These are phyloP conservation scores for Colletotrichum brevisporum DNA, from an alignment of 2,329 filamentous ascomycete species.

Conservation along the genomic window DNA sequence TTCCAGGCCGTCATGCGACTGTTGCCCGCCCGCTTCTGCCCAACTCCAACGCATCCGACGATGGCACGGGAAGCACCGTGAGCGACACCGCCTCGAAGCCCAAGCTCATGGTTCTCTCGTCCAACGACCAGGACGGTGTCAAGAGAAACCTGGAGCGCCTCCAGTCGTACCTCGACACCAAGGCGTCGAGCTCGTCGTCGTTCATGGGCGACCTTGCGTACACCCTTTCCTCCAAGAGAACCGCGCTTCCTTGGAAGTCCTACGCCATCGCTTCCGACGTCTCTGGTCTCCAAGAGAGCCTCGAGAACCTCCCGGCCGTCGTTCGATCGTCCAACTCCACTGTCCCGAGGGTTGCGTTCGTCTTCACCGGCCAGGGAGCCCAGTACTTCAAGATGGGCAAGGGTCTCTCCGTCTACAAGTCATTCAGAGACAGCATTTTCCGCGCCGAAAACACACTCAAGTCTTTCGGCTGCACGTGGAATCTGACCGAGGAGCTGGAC, in stretches of 20 bases:
- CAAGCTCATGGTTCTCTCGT: slow-evolving; percentile 59
- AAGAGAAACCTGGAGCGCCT: slow-evolving; percentile 55
- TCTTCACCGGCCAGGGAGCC: slow-evolving; percentile 60
- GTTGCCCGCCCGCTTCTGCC: slow-evolving; percentile 15
- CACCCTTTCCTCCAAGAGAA: slow-evolving; percentile 61
- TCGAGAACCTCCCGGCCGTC: slow-evolving; percentile 45
- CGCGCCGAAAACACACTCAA: slow-evolving; percentile 42
- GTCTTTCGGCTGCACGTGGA: slow-evolving; percentile 36
- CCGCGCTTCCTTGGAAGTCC: slow-evolving; percentile 59
- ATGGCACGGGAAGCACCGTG: slow-evolving; percentile 16
- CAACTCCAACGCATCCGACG: slow-evolving; percentile 13
- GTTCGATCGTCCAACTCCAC: slow-evolving; percentile 47
- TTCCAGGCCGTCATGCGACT: slow-evolving; percentile 25
- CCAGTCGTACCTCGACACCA: slow-evolving; percentile 55
- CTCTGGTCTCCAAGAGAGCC: neutral
- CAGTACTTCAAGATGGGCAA: slow-evolving; percentile 60
- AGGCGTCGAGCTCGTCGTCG: slow-evolving; percentile 53
- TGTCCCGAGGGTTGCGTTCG: slow-evolving; percentile 53
- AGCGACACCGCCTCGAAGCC: neutral
- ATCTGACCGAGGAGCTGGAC: slow-evolving; percentile 45
- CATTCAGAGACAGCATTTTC: slow-evolving; percentile 55
- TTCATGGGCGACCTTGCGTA: slow-evolving; percentile 58
- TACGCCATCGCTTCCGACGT: slow-evolving; percentile 56
- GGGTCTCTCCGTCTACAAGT: slow-evolving; percentile 56
- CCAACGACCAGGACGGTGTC: slow-evolving; percentile 53